Evolutionary conservation across 2,329 filamentous ascomycete genomes (phyloP), one percentile per base, ranked within the genome.

Genomic region (Aspergillus sp.): DNA sequence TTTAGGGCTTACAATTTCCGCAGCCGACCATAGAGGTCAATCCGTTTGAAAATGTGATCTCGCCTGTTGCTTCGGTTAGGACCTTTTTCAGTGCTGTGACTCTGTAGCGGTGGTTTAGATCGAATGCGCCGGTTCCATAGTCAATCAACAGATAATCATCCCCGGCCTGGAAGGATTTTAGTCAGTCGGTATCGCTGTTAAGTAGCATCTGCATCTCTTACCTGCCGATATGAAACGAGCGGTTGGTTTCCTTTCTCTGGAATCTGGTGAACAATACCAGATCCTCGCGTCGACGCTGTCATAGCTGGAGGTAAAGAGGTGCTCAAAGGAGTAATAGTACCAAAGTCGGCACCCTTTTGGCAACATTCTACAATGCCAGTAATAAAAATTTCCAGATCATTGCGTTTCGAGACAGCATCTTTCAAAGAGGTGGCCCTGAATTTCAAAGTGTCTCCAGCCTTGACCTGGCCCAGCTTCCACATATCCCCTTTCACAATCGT

Each of bases 381-480:
- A 1, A 86, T 64, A 51, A 82, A 85, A 0, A 59, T 64, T 21
- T 82, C 77, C 12, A 79, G 72, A 8, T 72, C 69, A 55, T 70
- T 73, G 14, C 79, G 74, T 45, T 79, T 69, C 39, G 71, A 70
- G 1, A 85, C 66, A 0, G 84, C 83, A 61, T 81, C 78, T 19
- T 80, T 73, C n/a, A 85, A 70, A 4, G 82, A 80, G 1, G 84
- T 78, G 2, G 77, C 74, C 44, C 74, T 73, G 60, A 82, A 84
- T 43, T 75, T 76, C 43, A 87, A 61, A 2, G 75, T 81, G 63
- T 86, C 81, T 4, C 85, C 85, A 2, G 85, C 80, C 60, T 83
- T 84, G 27, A 87, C 70, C 66, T 88, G 85, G 0, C 85, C 85
- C 11, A 88, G 65, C 64, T 86, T 84, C 84, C 84, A 87, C 64